Evolutionary conservation across 768 basidiomycete species (phyloP), one percentile per base, ranked within the genome.

Genomic region (Termitomyces sp.): DNA sequence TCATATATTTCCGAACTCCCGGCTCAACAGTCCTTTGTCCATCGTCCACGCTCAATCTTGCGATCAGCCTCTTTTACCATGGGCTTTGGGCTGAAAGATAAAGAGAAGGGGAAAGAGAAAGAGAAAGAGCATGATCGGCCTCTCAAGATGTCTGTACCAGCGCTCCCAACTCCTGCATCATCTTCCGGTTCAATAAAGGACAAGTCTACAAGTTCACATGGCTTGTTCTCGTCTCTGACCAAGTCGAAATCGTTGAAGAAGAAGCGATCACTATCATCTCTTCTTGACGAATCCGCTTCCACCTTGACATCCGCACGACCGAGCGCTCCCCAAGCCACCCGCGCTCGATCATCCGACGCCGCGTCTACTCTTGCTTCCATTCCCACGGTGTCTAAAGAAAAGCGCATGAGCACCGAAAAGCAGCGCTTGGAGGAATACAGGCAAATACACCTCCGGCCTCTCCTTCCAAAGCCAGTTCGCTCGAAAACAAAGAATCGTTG

Each of bases 181-280:
- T n/a, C 12, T 52, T 52, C 51, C 22, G 46, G 46, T 59, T 24
- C 56, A 64, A 8, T 48, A 9, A 48, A 53, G 8, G 56, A 62
- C 42, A 59, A 60, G 46, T 59, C 64, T 29, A 37, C 52, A 37
- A 58, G 62, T 18, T 63, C 63, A 41, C 57, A 66, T 52, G 65
- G 60, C 43, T 43, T 60, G 42, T 63, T 62, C 46, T 58, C 57
- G 37, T 63, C 61, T 31, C 54, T 61, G 53, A 61, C 60, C 46
- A 64, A 51, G 50, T 56, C 61, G 14, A 65, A 61, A 42, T 53
- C 58, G 1, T 42, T 74, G 52, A 74, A 69, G 68, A 73, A 71
- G 60, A 76, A 76, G 63, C 68, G 70, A 47, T 76, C 77, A 13
- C 64, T 76, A 49, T 65, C 68, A 16, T 70, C 76, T 27, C 66